Evolutionary conservation across 2,329 filamentous ascomycete genomes (phyloP).

Genomic region (Penicillium sp.): DNA sequence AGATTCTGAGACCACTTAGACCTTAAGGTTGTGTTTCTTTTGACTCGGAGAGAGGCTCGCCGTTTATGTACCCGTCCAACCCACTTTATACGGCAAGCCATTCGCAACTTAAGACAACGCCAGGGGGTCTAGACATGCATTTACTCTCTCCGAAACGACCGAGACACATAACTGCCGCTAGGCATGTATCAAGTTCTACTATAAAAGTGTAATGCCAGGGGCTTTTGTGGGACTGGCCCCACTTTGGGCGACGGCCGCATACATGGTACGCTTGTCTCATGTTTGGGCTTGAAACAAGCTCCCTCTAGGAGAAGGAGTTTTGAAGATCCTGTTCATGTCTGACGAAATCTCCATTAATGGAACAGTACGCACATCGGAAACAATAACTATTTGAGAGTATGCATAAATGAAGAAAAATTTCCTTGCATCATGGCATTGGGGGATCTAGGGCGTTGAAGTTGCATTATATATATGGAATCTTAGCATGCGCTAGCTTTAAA

Average conservation of each 20-base stretch:
- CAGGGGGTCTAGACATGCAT: background rate
- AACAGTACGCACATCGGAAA: too few species aligned
- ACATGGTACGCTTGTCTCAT: background rate
- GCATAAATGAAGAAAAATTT: too few species aligned
- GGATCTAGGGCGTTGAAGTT: too few species aligned
- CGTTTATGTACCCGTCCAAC: background rate
- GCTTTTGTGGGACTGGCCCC: background rate
- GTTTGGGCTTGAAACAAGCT: conserved; percentile 2
- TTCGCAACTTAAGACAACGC: background rate
- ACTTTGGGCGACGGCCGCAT: background rate
- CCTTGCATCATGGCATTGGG: too few species aligned
- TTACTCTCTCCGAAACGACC: background rate
- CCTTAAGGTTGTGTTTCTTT: background rate
- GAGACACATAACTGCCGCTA: background rate
- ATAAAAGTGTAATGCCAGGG: background rate
- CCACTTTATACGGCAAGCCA: background rate
- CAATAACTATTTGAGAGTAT: too few species aligned
- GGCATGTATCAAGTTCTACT: background rate
- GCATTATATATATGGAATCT: too few species aligned
- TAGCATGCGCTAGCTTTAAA: too few species aligned
- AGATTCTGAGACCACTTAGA: background rate
- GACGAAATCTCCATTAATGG: too few species aligned
- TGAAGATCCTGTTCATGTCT: too few species aligned
- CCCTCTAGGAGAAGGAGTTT: too few species aligned
- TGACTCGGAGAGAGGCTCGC: background rate